Conservation (phyloP, 495 filamentous ascomycete genomes). For the Cetradonia linearis region DNA sequence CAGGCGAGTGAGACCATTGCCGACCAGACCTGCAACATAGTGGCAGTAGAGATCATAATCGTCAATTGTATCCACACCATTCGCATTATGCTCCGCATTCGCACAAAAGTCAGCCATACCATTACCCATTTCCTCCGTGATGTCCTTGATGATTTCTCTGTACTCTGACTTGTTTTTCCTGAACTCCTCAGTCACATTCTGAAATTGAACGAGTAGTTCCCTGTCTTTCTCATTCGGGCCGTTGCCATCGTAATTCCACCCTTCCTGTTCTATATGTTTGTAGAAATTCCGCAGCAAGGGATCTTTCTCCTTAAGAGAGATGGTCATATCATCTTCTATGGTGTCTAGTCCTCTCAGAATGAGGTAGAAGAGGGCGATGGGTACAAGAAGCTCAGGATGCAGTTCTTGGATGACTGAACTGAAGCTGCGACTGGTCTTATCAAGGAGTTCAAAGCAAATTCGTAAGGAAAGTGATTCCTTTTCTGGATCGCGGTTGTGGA, state of each 20-base stretch:
- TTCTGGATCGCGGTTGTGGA: slow-evolving; percentile 67
- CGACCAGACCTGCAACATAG: slow-evolving; percentile 94
- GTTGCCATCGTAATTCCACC: slow-evolving; percentile 81
- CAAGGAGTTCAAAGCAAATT: slow-evolving; percentile 75
- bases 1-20: slow-evolving; percentile 81
- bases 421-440: slow-evolving; percentile 88
- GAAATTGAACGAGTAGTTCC: slow-evolving; percentile 82
- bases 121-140: slow-evolving; percentile 90
- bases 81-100: slow-evolving; percentile 65
- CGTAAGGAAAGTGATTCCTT: slow-evolving; percentile 65
- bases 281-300: slow-evolving; percentile 76
- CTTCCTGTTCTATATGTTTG: slow-evolving; percentile 63
- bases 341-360: slow-evolving; percentile 85
- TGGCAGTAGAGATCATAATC: slow-evolving; percentile 96
- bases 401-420: slow-evolving; percentile 88
- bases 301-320: slow-evolving; percentile 70
- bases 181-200: slow-evolving; percentile 76
- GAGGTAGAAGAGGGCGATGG: slow-evolving; percentile 89
- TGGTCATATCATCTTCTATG: slow-evolving; percentile 96
- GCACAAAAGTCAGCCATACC: slow-evolving; percentile 94
- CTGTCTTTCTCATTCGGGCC: slow-evolving; percentile 91
- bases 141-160: slow-evolving; percentile 81
- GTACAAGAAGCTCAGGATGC: slow-evolving; percentile 83
- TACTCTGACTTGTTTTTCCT: slow-evolving; percentile 82
- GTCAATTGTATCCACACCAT: slow-evolving; percentile 70